A percentile compares a stretch with the other conserved stretches of the same genome.
phyloP scores from a whole-genome alignment of 371 early-diverging fungal genomes.

The Circinella umbellata region DNA sequence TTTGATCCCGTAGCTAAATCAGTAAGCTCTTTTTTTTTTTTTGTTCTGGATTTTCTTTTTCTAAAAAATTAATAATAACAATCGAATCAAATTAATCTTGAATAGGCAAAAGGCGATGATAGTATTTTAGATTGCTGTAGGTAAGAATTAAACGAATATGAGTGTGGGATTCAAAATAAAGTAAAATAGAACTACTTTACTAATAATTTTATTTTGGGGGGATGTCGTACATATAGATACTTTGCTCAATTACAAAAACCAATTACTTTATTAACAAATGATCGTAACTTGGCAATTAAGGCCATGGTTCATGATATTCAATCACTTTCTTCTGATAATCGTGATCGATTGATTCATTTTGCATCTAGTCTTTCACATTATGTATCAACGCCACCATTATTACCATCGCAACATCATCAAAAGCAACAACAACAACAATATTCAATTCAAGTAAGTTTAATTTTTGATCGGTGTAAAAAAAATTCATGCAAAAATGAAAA shows the following conservation, averaged over 20 bases:
- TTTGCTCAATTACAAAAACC: slow-evolving; percentile 25
- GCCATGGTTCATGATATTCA: slow-evolving; percentile 48
- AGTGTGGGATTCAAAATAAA: not conserved
- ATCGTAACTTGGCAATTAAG: slow-evolving; percentile 48
- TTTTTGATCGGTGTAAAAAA: too few relatives aligned
- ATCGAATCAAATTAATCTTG: too few relatives aligned
- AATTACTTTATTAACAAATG: slow-evolving; percentile 40
- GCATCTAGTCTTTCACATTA: not conserved
- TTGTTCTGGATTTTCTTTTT: not conserved
- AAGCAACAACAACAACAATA: not conserved
- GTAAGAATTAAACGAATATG: slow-evolving; percentile 18
- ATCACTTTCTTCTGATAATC: slow-evolving; percentile 34
- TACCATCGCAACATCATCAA: not conserved
- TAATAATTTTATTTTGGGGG: not conserved
- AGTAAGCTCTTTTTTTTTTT: slow-evolving; percentile 20
- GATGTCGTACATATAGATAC: slow-evolving; percentile 15
- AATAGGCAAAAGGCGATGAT: slow-evolving; percentile 37
- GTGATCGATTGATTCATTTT: slow-evolving; percentile 21
- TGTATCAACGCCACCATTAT: too few relatives aligned
- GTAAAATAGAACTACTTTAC: too few relatives aligned
- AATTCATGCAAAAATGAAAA: too few relatives aligned
- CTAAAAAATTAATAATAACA: not conserved
- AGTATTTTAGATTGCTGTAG: slow-evolving; percentile 47
- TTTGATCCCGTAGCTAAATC: slow-evolving; percentile 16
- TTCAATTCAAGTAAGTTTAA: not conserved